These are phyloP conservation scores for Globisporangium nagaii DNA, from an alignment of 352 stramenopile species.

Conservation along the genomic window DNA sequence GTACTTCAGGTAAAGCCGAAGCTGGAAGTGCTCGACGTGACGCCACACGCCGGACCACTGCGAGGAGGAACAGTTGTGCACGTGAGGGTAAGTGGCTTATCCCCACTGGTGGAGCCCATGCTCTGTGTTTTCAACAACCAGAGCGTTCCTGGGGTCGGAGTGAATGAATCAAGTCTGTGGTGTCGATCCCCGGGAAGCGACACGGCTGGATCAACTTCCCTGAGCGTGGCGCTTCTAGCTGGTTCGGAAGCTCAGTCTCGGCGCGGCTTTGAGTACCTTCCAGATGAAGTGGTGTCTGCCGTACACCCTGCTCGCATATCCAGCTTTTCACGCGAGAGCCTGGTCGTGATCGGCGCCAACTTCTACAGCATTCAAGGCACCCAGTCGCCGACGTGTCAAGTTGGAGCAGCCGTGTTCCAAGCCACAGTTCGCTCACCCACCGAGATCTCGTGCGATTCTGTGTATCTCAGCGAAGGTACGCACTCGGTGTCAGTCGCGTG, in stretches of 20 bases:
- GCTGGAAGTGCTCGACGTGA: not conserved
- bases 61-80: conserved; percentile 23
- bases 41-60: conserved; percentile 12
- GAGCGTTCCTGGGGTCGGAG: not conserved
- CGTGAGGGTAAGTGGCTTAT: conserved; percentile 7
- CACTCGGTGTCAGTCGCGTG: conserved; percentile 29
- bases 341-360: conserved; percentile 21
- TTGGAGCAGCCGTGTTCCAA: conserved; percentile 11
- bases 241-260: not conserved
- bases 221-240: conserved; percentile 16
- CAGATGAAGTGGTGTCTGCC: conserved; percentile 23
- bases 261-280: conserved; percentile 12
- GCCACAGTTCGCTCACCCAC: conserved; percentile 23
- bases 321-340: not conserved
- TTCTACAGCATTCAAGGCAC: conserved; percentile 13
- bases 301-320: conserved; percentile 12
- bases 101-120: conserved; percentile 9
- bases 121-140: conserved; percentile 22
- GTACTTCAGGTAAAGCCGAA: not conserved
- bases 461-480: conserved; percentile 4
- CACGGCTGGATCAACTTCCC: conserved; percentile 8
- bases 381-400: conserved; percentile 18
- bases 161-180: conserved; percentile 10
- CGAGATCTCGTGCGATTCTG: conserved; percentile 10
- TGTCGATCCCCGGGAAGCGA: conserved; percentile 17